Evolutionary conservation across 176 grass and related monocot species (phyloP), one percentile per base, ranked within the genome.

Genomic region (Ensete glaucum): DNA sequence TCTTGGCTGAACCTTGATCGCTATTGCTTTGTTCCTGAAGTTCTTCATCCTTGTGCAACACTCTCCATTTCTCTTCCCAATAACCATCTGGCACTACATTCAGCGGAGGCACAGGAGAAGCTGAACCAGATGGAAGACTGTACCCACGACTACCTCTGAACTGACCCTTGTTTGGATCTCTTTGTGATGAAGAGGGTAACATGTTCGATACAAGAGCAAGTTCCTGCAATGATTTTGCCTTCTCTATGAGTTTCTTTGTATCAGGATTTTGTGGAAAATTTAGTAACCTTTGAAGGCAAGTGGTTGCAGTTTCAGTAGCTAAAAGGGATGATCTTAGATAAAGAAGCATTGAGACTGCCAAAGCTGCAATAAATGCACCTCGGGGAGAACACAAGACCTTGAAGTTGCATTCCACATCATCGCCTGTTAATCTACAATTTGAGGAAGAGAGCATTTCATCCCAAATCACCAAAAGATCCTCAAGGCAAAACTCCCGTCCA

Each of bases 41-140:
- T 57, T 83, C 70, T 73, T 86, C 88, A 9, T 85, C 75, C 75
- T 87, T 81, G 50, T 99, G 91, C 73, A 95, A 67, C 56, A 87
- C 89, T 78, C 84, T 85, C 96, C 96, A 99, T 81, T 87, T 90
- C 77, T 94, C 79, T 91, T 99, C 96, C 96, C 96, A 99, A 49
- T 99, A 99, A 71, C 91, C 89, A 81, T 89, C 85, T 0, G 85
- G 51, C 77, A 89, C 3, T 76, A 76, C 82, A 80, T 91, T 83
- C 57, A 83, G 34, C 27, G 85, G 82, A 70, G 77, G 85, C 75
- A 83, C 87, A 1, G 84, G 90, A 76, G 86, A 89, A 83, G 84
- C 19, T 49, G 66, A 73, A 53, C 10, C 57, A 4, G 57, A 63
- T 14, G 78, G 78, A 20, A 80, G 56, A 73, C 62, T 87, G 15